Evolutionary conservation across 2,329 filamentous ascomycete species (phyloP).

Genomic region (Exophiala xenobiotica): DNA sequence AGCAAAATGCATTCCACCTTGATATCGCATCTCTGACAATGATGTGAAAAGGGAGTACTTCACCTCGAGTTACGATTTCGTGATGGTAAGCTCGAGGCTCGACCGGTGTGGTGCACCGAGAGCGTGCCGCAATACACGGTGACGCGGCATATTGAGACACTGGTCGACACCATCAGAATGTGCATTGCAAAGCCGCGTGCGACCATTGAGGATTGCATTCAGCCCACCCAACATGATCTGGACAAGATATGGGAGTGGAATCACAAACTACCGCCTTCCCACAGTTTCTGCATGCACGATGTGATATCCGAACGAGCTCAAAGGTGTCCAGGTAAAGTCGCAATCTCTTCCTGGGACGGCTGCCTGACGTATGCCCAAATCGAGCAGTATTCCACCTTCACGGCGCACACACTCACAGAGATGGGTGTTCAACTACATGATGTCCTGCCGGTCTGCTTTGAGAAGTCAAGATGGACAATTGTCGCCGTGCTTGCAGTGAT

Average conservation of each 20-base stretch:
- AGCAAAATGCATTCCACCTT: background rate
- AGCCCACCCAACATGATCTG: slow-evolving; percentile 32
- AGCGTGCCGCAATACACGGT: slow-evolving; percentile 47
- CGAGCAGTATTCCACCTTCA: slow-evolving; percentile 35
- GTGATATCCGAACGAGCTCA: slow-evolving; percentile 17
- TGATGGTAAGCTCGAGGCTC: slow-evolving; percentile 35
- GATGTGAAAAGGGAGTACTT: slow-evolving; percentile 32
- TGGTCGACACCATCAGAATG: slow-evolving; percentile 43
- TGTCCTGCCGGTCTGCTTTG: slow-evolving; percentile 43
- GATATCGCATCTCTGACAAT: slow-evolving; percentile 17
- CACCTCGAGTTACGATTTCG: slow-evolving; percentile 37
- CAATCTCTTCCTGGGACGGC: slow-evolving; percentile 43
- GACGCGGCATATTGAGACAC: slow-evolving; percentile 42
- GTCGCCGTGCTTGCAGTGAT: slow-evolving; percentile 43
- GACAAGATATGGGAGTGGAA: slow-evolving; percentile 32
- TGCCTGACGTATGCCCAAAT: slow-evolving; percentile 40
- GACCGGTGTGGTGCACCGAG: slow-evolving; percentile 44
- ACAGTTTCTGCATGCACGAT: slow-evolving; percentile 26
- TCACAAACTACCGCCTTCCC: slow-evolving; percentile 22
- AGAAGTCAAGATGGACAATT: slow-evolving; percentile 46
- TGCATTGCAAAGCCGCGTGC: slow-evolving; percentile 35
- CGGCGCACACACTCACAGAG: slow-evolving; percentile 38
- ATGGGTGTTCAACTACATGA: slow-evolving; percentile 42
- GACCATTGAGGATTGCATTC: slow-evolving; percentile 37
- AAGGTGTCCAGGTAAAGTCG: slow-evolving; percentile 21